These are phyloP conservation scores for Paralagenidium karlingii DNA, from an alignment of 352 stramenopile species.

Conservation along the genomic window DNA sequence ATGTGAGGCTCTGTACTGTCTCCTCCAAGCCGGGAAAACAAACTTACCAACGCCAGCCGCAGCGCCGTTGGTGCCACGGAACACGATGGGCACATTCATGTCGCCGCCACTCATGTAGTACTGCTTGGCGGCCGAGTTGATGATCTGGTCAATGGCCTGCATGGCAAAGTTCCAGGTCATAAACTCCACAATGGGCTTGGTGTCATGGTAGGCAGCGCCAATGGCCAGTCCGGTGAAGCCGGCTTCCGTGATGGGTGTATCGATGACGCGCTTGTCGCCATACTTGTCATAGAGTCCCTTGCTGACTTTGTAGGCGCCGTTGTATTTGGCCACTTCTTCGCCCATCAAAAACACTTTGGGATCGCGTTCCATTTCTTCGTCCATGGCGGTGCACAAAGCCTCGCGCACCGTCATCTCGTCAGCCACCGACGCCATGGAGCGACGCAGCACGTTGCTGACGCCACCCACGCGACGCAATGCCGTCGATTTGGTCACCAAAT, in stretches of 20 bases:
- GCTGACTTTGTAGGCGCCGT: constrained; percentile 99
- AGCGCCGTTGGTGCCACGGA: constrained; percentile 97
- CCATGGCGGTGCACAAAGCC: constrained; percentile 96
- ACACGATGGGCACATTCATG: constrained; percentile 98
- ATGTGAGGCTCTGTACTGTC: background rate
- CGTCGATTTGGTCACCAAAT: no score
- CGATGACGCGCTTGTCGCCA: constrained; percentile 97
- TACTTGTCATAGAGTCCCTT: constrained; percentile 99
- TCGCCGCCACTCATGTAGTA: constrained; percentile 99
- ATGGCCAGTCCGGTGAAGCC: constrained; percentile 91
- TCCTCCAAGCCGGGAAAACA: background rate
- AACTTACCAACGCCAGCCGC: constrained; percentile 89
- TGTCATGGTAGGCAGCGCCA: constrained; percentile 93
- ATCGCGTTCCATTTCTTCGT: constrained; percentile 98
- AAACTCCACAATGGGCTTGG: constrained; percentile 98
- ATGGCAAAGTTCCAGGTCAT: constrained; percentile 99
- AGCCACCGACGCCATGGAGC: constrained; percentile 61
- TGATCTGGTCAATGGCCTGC: constrained; percentile 99
- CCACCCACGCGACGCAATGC: no score
- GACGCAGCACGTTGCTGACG: constrained; percentile 16
- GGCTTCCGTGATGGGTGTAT: constrained; percentile 99
- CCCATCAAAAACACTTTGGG: constrained; percentile 91
- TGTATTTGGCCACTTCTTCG: constrained; percentile 99
- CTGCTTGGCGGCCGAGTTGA: constrained; percentile 99
- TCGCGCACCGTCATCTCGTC: constrained; percentile 95